These are phyloP conservation scores for Fusarium mangiferae DNA, from an alignment of 2,329 filamentous ascomycete species.

Conservation along the genomic window DNA sequence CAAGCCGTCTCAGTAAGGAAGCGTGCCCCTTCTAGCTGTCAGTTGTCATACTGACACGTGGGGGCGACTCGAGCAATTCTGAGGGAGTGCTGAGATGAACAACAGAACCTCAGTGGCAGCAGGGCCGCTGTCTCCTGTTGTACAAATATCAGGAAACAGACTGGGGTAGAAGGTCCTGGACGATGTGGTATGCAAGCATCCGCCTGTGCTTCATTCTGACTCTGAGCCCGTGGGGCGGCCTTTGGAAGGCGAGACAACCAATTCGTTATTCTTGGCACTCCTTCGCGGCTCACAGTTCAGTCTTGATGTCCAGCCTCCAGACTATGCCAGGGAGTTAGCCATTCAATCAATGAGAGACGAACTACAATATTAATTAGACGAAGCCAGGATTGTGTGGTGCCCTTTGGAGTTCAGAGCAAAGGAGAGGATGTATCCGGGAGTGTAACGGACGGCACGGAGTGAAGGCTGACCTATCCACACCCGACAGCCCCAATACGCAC, in stretches of 20 bases:
- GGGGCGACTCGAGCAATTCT: conserved; percentile 39
- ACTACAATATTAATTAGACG: conserved; percentile 4
- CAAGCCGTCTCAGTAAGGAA: conserved; percentile 16
- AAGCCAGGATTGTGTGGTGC: conserved; percentile 9
- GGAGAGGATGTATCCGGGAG: conserved; percentile 38
- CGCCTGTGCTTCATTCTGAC: conserved; percentile 38
- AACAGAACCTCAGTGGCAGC: conserved; percentile 16
- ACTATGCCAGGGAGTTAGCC: background rate
- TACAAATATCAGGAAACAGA: conserved; percentile 37
- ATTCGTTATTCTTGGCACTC: conserved; percentile 20
- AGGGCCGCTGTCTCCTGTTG: conserved; percentile 35
- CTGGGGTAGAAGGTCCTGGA: conserved; percentile 38
- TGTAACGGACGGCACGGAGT: conserved; percentile 40
- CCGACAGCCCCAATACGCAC: conserved; percentile 31
- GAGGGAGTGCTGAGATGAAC: conserved; percentile 28
- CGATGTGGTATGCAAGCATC: conserved; percentile 43
- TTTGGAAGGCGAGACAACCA: conserved; percentile 29
- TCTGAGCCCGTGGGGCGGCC: conserved; percentile 35
- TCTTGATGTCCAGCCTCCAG: conserved; percentile 4
- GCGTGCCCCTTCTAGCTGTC: conserved; percentile 23
- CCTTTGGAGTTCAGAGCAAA: conserved; percentile 21
- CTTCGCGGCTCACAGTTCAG: conserved; percentile 20
- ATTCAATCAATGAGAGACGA: conserved; percentile 12
- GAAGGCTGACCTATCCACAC: conserved; percentile 27
- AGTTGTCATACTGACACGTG: conserved; percentile 42